Conservation (phyloP, 2,329 filamentous ascomycete genomes). For the Stachybotrys chartarum region DNA sequence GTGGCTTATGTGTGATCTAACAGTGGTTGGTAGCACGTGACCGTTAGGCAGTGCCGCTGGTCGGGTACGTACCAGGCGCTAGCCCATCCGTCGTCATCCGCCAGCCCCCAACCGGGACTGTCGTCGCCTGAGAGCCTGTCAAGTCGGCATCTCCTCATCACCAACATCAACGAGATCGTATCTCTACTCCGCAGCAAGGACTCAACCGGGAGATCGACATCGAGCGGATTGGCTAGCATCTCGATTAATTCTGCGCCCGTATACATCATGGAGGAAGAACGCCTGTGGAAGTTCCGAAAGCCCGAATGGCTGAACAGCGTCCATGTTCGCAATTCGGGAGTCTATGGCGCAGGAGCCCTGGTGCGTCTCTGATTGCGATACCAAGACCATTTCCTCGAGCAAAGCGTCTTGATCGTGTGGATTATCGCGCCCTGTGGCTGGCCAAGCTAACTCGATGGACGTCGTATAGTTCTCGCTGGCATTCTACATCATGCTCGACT, state of each 20-base stretch:
- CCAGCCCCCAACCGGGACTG: neutral
- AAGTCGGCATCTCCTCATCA: neutral
- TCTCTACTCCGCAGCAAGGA: neutral
- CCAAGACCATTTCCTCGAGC: neutral
- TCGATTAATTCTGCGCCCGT: neutral
- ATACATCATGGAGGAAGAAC: constrained; percentile 50
- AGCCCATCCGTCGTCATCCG: neutral
- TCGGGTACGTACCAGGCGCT: neutral
- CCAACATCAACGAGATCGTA: neutral
- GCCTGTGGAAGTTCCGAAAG: constrained; percentile 54
- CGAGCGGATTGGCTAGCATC: neutral
- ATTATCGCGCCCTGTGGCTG: neutral
- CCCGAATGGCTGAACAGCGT: constrained; percentile 61
- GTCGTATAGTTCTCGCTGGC: constrained; percentile 55
- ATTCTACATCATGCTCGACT: constrained; percentile 63
- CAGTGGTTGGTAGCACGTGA: neutral
- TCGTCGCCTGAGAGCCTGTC: neutral
- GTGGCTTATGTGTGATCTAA: neutral
- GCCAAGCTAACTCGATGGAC: neutral
- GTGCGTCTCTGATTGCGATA: constrained; percentile 30
- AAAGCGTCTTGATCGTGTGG: neutral
- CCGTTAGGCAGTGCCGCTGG: neutral
- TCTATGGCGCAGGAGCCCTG: constrained; percentile 56
- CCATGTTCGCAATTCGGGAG: constrained; percentile 55
- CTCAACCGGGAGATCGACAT: neutral